Evolutionary conservation across 1,284 basidiomycete genomes (phyloP), one percentile per base, ranked within the genome.

Genomic region (Fistulinella cinereoalba): DNA sequence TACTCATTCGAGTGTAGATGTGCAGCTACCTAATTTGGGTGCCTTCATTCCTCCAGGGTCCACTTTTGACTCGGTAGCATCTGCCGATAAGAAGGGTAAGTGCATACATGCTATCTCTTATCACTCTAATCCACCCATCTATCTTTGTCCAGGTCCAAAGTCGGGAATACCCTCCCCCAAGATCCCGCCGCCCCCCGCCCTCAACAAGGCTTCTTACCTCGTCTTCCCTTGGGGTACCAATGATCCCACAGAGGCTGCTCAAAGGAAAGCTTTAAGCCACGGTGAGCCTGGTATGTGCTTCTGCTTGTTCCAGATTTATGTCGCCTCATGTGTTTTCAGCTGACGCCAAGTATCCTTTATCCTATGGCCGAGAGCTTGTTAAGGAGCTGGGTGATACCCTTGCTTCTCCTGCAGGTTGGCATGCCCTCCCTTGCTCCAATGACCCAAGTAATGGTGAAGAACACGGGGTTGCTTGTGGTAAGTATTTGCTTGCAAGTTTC

Each of bases 371-470:
- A 39, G 49, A 48, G 9, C 0, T 32, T 0, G 34, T 50, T 3
- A 52, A 53, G 9, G 62, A 65, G 40, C 42, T 55, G 10, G 61
- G 52, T 12, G 62, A 65, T 33, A 58, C 64, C 1, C 65, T 84
- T 15, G 91, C 93, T 6, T 92, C 88, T 37, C 93, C 94, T 19
- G 73, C 78, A 28, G 94, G 94, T 12, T 97, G 94, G 94, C 93
- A 97, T 64, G 66, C 82, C 1, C 68, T 90, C 25, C 86, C 85
- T 19, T 71, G 65, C 51, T 58, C 64, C 15, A 76, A 77, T 51
- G 85, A 88, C 53, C 85, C 86, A 0, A 43, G 23, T 3, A 6
- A 29, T 1, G 19, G 8, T 15, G 33, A 28, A 22, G 31, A 36
- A 1, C 37, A 45, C 10, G 28, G 24, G 21, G 9, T 15, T 2